Evolutionary conservation across 2,329 filamentous ascomycete genomes (phyloP).

Genomic region (Penicillium griseofulvum): DNA sequence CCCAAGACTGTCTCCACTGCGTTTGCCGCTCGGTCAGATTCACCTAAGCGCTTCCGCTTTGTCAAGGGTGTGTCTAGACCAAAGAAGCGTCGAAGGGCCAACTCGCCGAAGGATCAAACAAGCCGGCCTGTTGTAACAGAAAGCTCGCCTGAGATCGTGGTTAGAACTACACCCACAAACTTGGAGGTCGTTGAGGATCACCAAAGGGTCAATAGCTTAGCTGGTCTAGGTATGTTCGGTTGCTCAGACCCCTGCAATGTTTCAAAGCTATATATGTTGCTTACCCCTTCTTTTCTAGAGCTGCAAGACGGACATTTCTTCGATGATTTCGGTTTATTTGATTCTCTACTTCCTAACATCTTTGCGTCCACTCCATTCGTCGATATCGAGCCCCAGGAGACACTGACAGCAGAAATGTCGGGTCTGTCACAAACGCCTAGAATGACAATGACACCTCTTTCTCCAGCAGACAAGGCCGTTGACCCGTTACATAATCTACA

Average conservation of each 20-base stretch:
- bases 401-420: neutral
- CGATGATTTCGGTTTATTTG: neutral
- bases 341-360: slow-evolving; percentile 2
- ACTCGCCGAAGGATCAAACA: neutral
- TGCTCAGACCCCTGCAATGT: neutral
- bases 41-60: neutral
- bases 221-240: neutral
- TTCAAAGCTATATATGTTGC: neutral
- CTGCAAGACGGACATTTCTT: neutral
- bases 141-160: neutral
- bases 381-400: neutral
- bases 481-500: neutral
- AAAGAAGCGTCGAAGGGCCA: neutral
- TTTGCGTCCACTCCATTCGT: neutral
- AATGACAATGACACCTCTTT: neutral
- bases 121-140: neutral
- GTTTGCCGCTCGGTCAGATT: neutral
- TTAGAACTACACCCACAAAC: neutral
- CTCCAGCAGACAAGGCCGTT: neutral
- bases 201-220: neutral
- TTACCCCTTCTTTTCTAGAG: neutral
- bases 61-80: neutral
- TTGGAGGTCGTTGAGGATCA: neutral
- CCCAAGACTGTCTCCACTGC: neutral
- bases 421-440: neutral